Conservation (phyloP, 2,329 filamentous ascomycete species). For the Colletotrichum spinosum region DNA sequence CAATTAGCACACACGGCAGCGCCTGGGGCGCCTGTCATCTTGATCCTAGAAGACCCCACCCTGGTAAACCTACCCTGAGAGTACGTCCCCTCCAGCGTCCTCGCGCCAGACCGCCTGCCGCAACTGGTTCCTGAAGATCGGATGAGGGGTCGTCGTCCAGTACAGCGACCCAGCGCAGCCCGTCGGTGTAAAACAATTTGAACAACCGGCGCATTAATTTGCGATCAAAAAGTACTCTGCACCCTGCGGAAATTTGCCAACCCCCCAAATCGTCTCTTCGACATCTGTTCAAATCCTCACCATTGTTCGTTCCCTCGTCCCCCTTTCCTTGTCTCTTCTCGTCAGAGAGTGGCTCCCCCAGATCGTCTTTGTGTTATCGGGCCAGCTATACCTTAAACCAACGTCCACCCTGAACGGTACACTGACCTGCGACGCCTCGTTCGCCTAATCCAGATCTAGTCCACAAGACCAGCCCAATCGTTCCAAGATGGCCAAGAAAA, state of each 20-base stretch:
- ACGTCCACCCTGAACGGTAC: too few species aligned
- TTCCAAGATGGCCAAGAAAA: conserved; percentile 72
- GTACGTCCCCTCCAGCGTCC: too few species aligned
- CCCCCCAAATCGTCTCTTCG: conserved; percentile 2
- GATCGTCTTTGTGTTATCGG: neutral
- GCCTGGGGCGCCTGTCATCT: conserved; percentile 26
- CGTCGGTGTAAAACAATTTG: conserved; percentile 19
- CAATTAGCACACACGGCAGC: neutral
- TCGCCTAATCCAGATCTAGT: neutral
- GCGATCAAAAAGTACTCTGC: conserved; percentile 21
- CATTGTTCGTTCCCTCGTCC: conserved; percentile 10
- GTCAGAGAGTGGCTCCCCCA: neutral
- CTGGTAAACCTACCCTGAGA: neutral
- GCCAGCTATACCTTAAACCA: neutral
- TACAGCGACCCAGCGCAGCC: too few species aligned
- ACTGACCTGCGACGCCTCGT: conserved; percentile 22
- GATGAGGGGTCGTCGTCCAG: conserved; percentile 29
- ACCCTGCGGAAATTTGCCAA: conserved; percentile 29
- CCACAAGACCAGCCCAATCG: conserved; percentile 8
- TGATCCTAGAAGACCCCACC: conserved; percentile 4
- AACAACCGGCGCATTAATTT: conserved; percentile 25
- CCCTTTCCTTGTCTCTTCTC: conserved; percentile 7
- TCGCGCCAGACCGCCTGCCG: conserved; percentile 24
- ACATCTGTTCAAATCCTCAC: neutral
- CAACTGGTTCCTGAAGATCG: conserved; percentile 21